Conservation (phyloP, 1,284 basidiomycete species). For the Hortiboletus rubellus region DNA sequence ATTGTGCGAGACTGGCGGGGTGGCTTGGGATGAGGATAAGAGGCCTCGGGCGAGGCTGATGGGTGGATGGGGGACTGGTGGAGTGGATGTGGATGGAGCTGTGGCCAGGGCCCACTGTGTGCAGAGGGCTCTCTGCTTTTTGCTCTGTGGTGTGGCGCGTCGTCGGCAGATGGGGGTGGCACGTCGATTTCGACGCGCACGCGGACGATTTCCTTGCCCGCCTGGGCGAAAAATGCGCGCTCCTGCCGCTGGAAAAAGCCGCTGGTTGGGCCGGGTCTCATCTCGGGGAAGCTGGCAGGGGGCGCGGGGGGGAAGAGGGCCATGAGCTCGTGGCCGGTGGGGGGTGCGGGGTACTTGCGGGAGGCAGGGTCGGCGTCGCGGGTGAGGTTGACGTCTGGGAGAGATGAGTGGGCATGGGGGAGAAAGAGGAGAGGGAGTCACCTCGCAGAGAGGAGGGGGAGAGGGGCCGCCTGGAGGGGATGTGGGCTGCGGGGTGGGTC, state of each 20-base stretch:
- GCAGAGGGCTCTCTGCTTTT: conserved; percentile 26
- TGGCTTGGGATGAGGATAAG: conserved; percentile 23
- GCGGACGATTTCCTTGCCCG: conserved; percentile 70
- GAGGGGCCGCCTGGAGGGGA: conserved; percentile 33
- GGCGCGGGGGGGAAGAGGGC: conserved; percentile 71
- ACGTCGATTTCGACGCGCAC: conserved; percentile 65
- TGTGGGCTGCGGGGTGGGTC: conserved; percentile 3
- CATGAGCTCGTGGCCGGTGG: conserved; percentile 79
- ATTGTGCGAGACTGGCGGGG: conserved; percentile 27
- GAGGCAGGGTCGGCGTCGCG: conserved; percentile 46
- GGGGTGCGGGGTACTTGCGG: conserved; percentile 66
- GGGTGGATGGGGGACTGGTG: conserved; percentile 30
- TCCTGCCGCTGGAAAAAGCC: conserved; percentile 71
- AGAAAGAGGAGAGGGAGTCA: conserved; percentile 25
- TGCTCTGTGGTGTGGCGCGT: conserved; percentile 4
- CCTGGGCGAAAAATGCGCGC: conserved; percentile 72
- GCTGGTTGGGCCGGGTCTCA: conserved; percentile 60
- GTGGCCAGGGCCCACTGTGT: conserved; percentile 25
- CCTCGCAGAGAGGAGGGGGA: conserved; percentile 58
- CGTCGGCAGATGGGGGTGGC: conserved; percentile 18
- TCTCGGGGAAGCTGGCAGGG: conserved; percentile 51
- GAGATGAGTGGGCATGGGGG: conserved; percentile 1
- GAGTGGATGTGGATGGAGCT: conserved; percentile 28
- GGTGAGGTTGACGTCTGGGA: conserved; percentile 58
- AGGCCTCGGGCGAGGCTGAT: conserved; percentile 8